Conservation (phyloP, 306 rosid species). For the Cicer judaicum region DNA sequence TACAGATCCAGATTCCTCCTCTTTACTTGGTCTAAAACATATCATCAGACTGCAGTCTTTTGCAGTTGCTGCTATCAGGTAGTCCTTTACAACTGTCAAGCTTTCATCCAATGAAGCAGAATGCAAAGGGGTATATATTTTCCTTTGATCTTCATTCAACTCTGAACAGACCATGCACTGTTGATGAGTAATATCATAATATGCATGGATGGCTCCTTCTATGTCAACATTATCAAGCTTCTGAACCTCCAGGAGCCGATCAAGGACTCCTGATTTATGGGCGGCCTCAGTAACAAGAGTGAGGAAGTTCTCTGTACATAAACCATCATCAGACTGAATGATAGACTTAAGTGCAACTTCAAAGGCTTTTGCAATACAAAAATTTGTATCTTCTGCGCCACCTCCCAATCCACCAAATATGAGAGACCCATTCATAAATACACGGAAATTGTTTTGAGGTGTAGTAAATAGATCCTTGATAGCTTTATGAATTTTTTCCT, state of each 20-base stretch:
- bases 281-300: slow-evolving; percentile 76
- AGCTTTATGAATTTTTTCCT: slow-evolving; percentile 80
- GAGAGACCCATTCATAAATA: slow-evolving; percentile 82
- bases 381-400: slow-evolving; percentile 64
- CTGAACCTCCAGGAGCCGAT: slow-evolving; percentile 79
- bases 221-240: slow-evolving; percentile 85
- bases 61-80: slow-evolving; percentile 80
- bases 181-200: slow-evolving; percentile 71
- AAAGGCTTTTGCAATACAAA: slow-evolving; percentile 63
- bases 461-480: slow-evolving; percentile 75
- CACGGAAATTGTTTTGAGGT: slow-evolving; percentile 95
- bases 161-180: slow-evolving; percentile 73
- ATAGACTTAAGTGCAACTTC: slow-evolving; percentile 79
- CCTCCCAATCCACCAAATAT: slow-evolving; percentile 89
- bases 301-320: slow-evolving; percentile 61
- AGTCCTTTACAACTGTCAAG: slow-evolving; percentile 77
- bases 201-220: slow-evolving; percentile 93
- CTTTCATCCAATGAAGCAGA: slow-evolving; percentile 77
- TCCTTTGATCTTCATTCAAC: slow-evolving; percentile 54
- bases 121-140: slow-evolving; percentile 68
- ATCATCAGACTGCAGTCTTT: slow-evolving; percentile 95
- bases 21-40: slow-evolving; percentile 71
- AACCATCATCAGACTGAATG: slow-evolving; percentile 64
- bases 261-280: slow-evolving; percentile 66
- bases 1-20: slow-evolving; percentile 53